Evolutionary conservation across 1,139 yeast species (phyloP).

Genomic region (Debaryomyces psychrophilus): DNA sequence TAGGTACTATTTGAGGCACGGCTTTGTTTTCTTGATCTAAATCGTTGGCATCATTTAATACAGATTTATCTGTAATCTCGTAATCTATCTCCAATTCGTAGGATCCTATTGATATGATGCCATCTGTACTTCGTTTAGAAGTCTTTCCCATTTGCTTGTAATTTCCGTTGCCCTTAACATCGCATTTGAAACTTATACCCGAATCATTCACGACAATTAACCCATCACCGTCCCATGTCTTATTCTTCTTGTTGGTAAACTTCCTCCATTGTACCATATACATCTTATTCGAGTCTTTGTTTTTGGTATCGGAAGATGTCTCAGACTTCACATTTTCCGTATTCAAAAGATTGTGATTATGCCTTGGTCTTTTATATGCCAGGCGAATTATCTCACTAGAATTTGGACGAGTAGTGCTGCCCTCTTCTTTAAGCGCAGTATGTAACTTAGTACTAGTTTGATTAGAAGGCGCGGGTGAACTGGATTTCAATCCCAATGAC

Average conservation of each 20-base stretch:
- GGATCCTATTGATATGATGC: slow-evolving; percentile 27
- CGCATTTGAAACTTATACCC: slow-evolving; percentile 14
- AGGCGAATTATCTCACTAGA: not conserved
- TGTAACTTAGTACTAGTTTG: not conserved
- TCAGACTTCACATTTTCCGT: not conserved
- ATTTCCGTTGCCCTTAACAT: slow-evolving; percentile 12
- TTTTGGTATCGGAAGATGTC: not conserved
- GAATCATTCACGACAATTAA: slow-evolving; percentile 30
- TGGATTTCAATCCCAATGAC: not conserved
- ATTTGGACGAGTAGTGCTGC: not conserved
- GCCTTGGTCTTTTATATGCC: slow-evolving; percentile 5
- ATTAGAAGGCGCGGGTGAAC: not conserved
- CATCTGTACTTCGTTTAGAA: slow-evolving; percentile 12
- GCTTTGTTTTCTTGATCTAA: slow-evolving; percentile 1
- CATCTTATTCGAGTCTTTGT: not conserved
- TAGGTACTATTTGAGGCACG: not conserved
- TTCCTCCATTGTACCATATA: slow-evolving; percentile 70
- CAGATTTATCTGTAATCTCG: slow-evolving; percentile 14
- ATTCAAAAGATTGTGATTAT: not conserved
- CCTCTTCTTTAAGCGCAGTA: not conserved
- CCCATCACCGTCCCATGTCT: slow-evolving; percentile 97
- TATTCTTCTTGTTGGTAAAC: slow-evolving; percentile 72
- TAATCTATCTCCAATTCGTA: slow-evolving; percentile 34
- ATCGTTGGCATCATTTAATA: not conserved
- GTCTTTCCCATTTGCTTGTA: slow-evolving; percentile 24